A percentile compares a stretch with the other conserved stretches of the same genome.
Evolutionary conservation across 164 flowering plant species (phyloP).

Genomic region (Sextonia rubra): DNA sequence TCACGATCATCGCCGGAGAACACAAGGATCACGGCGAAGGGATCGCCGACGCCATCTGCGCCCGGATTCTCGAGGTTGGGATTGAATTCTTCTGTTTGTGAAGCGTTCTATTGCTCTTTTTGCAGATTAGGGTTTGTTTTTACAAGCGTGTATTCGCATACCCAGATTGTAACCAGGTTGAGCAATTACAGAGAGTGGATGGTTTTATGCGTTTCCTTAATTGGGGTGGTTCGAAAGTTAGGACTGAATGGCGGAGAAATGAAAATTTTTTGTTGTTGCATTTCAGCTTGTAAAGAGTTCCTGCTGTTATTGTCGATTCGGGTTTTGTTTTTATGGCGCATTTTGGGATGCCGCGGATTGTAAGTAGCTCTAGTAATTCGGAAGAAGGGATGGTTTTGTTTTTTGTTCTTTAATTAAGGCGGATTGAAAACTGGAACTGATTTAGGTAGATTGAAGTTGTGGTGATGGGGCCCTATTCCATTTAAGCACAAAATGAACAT

Average conservation of each 20-base stretch:
- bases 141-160: background rate
- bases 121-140: background rate
- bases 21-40: conserved; percentile 64
- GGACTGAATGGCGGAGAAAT: background rate
- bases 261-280: background rate
- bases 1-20: conserved; percentile 92
- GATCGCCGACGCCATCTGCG: conserved; percentile 85
- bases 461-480: too few species aligned
- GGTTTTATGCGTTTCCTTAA: background rate
- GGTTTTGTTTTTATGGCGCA: too few species aligned
- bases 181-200: background rate
- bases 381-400: too few species aligned
- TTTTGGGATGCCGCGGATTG: too few species aligned
- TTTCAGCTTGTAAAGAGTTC: too few species aligned
- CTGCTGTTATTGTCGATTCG: too few species aligned
- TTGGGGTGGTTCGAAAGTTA: background rate
- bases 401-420: too few species aligned
- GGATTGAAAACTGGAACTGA: too few species aligned
- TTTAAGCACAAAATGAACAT: too few species aligned
- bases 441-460: too few species aligned
- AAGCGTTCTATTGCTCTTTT: background rate
- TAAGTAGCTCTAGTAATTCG: too few species aligned
- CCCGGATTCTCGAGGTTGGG: conserved; percentile 77
- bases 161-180: too few species aligned
- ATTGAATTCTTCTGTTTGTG: background rate